Evolutionary conservation across 345 rosid genomes (phyloP), one percentile per base, ranked within the genome.

Genomic region (Pugionium cornutum): DNA sequence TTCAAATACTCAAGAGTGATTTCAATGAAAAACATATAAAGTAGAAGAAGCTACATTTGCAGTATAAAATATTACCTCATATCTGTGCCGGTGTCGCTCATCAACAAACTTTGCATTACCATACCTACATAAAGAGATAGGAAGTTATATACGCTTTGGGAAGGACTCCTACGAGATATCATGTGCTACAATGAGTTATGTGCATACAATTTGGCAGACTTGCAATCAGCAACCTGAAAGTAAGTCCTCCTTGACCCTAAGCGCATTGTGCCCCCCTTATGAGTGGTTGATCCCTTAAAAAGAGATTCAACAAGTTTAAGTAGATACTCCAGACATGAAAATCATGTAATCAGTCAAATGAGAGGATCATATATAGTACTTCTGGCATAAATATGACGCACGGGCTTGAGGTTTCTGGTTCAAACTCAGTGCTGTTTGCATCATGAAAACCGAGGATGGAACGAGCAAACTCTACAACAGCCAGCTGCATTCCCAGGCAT

Each of bases 241-340:
- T 78, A 81, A 40, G 92, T 86, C 76, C 77, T 82, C 72, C 92
- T 83, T 61, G 89, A 86, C 37, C 92, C 92, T 33, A 83, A 68
- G 26, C 92, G 86, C 92, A 86, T 84, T 27, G 92, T 86, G 25
- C 86, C 92, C 43, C 92, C 92, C 92, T 82, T 84, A 54, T 84
- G 89, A 68, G 89, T 86, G 73, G 79, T 86, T 18, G 92, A 86
- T 27, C 68, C 92, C 89, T 86, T 84, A 41, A 36, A 53, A 2
- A 40, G 33, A 64, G 53, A 44, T 54, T 58, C 6, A 60, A 59
- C 7, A 58, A 27, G 6, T 40, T 41, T 40, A 59, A 5, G 26
- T 7, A 6, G 53, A 36, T 26, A 34, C 7, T 40, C 51, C 29
- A 53, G 33, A 61, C 30, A 6, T 36, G 28, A 25, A 47, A 62